phyloP scores from a whole-genome alignment of 2,329 filamentous ascomycete genomes.

The Pezicula rhizophila region DNA sequence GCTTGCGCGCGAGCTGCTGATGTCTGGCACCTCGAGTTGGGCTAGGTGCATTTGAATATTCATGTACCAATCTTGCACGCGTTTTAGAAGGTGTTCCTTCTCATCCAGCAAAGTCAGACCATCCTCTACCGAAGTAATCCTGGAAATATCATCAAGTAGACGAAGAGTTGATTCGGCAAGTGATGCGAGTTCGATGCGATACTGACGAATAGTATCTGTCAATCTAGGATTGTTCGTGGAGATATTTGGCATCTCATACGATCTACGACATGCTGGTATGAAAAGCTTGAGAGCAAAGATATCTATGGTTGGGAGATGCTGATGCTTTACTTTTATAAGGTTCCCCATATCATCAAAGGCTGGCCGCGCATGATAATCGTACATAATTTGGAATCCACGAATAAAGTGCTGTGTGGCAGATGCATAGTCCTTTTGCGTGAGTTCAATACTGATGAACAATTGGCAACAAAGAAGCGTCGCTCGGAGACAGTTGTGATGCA shows the following conservation, averaged over 20 bases:
- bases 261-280: slow-evolving; percentile 35
- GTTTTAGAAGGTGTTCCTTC: slow-evolving; percentile 26
- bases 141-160: slow-evolving; percentile 28
- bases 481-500: slow-evolving; percentile 24
- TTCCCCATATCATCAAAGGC: slow-evolving; percentile 18
- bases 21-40: slow-evolving; percentile 11
- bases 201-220: not conserved
- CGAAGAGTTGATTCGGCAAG: slow-evolving; percentile 27
- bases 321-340: slow-evolving; percentile 28
- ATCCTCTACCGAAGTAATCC: slow-evolving; percentile 15
- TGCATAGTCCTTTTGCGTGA: slow-evolving; percentile 33
- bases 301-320: slow-evolving; percentile 33
- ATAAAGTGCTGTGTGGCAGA: slow-evolving; percentile 38
- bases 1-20: slow-evolving; percentile 25
- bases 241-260: slow-evolving; percentile 25
- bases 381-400: slow-evolving; percentile 38
- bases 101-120: slow-evolving; percentile 24
- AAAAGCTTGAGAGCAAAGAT: slow-evolving; percentile 38
- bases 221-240: slow-evolving; percentile 32
- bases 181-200: slow-evolving; percentile 27
- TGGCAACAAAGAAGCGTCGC: slow-evolving; percentile 40
- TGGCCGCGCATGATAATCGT: slow-evolving; percentile 34
- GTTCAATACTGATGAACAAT: slow-evolving; percentile 41
- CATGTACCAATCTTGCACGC: slow-evolving; percentile 29
- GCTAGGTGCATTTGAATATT: slow-evolving; percentile 22